Conservation (phyloP, 306 rosid species). For the Potentilla sterilis region DNA sequence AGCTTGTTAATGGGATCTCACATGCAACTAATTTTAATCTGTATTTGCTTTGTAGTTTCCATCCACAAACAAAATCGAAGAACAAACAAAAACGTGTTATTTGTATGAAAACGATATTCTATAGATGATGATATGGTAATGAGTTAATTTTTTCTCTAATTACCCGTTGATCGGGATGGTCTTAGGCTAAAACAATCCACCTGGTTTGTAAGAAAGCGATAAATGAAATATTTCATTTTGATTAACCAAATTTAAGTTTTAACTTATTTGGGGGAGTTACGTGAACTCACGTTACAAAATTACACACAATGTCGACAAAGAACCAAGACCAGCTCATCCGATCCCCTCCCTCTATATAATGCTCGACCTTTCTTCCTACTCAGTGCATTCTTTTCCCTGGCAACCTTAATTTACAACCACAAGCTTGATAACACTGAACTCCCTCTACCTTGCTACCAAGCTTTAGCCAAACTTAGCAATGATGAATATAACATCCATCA, state of each 20-base stretch:
- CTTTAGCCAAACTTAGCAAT: not conserved
- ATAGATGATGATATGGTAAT: not conserved
- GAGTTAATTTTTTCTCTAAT: not conserved
- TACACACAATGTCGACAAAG: not conserved
- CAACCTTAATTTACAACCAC: not conserved
- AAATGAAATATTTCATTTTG: not conserved
- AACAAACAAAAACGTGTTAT: not conserved
- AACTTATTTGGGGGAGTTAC: not conserved
- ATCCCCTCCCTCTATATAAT: not conserved
- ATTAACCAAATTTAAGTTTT: not conserved
- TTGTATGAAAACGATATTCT: not conserved
- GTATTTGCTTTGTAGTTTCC: not conserved
- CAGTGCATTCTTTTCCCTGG: not conserved
- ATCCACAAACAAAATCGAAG: not conserved
- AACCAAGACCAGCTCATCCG: not conserved
- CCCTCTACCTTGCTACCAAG: not conserved
- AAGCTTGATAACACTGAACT: not conserved
- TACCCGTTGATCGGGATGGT: not conserved
- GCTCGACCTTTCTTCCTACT: not conserved
- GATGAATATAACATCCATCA: constrained; percentile 59
- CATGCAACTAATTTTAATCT: too few species aligned
- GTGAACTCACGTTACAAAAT: not conserved
- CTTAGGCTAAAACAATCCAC: not conserved
- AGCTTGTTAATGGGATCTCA: too few species aligned
- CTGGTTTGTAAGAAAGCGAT: not conserved